Evolutionary conservation across 2,329 filamentous ascomycete species (phyloP).

Genomic region (Monilinia polystroma): DNA sequence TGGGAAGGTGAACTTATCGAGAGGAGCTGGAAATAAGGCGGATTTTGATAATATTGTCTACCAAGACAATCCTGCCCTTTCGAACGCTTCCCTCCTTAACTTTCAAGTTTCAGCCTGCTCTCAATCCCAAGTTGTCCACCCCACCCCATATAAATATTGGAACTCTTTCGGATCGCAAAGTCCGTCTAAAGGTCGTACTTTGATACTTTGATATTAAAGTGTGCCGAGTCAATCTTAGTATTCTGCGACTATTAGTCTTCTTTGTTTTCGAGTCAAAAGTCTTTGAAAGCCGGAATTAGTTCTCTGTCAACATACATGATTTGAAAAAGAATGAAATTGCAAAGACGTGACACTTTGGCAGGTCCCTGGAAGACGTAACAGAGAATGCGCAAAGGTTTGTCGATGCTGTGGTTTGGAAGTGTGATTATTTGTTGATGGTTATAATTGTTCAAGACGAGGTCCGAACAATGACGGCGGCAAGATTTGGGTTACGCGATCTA

Average conservation of each 20-base stretch:
- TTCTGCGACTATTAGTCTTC: constrained; percentile 21
- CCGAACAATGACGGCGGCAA: constrained; percentile 23
- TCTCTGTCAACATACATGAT: constrained; percentile 32
- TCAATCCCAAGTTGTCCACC: background rate
- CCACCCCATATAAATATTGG: constrained; percentile 19
- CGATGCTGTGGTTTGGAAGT: constrained; percentile 31
- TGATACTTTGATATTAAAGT: background rate
- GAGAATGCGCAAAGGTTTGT: constrained; percentile 39
- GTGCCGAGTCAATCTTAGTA: background rate
- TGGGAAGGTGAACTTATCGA: background rate
- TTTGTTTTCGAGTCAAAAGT: constrained; percentile 16
- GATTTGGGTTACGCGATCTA: constrained; percentile 23
- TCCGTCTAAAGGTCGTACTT: background rate
- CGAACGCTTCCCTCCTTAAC: constrained; percentile 4
- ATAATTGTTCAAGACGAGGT: constrained; percentile 26
- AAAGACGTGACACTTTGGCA: constrained; percentile 39
- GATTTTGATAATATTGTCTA: background rate
- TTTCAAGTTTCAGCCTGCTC: constrained; percentile 7
- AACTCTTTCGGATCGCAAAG: constrained; percentile 9
- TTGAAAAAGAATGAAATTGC: constrained; percentile 36
- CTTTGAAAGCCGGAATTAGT: constrained; percentile 19
- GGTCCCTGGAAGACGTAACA: constrained; percentile 37
- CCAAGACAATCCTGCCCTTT: background rate
- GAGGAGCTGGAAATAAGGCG: background rate
- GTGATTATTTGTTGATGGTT: constrained; percentile 10